These are phyloP conservation scores for Backusella australiensis DNA, from an alignment of 192 early-diverging fungal species.

Conservation along the genomic window DNA sequence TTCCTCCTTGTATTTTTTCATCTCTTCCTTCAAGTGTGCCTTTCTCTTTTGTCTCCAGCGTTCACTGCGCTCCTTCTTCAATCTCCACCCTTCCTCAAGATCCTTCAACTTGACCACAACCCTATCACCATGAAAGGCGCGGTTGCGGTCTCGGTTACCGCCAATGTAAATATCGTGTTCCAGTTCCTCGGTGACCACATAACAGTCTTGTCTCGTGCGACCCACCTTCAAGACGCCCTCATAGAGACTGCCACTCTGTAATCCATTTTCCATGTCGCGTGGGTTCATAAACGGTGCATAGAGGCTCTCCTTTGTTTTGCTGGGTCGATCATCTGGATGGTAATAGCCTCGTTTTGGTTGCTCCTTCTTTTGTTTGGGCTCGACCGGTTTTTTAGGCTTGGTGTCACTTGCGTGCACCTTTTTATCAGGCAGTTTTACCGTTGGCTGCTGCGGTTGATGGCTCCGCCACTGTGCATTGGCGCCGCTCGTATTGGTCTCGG, in stretches of 20 bases:
- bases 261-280: neutral
- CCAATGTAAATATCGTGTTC: conserved; percentile 73
- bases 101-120: conserved; percentile 67
- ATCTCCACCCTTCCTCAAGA: conserved; percentile 49
- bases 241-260: neutral
- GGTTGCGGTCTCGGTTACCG: conserved; percentile 64
- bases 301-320: neutral
- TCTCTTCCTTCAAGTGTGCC: neutral
- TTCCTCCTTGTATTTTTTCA: conserved; percentile 19
- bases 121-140: conserved; percentile 76
- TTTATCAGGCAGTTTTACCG: neutral
- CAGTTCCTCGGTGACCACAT: conserved; percentile 71
- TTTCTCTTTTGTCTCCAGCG: neutral
- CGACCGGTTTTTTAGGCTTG: neutral
- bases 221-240: conserved; percentile 8
- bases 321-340: conserved; percentile 6
- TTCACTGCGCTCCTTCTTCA: conserved; percentile 42
- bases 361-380: no score
- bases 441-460: neutral
- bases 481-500: neutral
- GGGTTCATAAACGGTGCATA: conserved; percentile 1
- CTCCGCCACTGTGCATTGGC: neutral
- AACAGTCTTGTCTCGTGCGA: conserved; percentile 69
- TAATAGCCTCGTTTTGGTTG: neutral
- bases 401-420: neutral